Evolutionary conservation across 176 grass and related monocot genomes (phyloP).

Genomic region (Carex scoparia): DNA sequence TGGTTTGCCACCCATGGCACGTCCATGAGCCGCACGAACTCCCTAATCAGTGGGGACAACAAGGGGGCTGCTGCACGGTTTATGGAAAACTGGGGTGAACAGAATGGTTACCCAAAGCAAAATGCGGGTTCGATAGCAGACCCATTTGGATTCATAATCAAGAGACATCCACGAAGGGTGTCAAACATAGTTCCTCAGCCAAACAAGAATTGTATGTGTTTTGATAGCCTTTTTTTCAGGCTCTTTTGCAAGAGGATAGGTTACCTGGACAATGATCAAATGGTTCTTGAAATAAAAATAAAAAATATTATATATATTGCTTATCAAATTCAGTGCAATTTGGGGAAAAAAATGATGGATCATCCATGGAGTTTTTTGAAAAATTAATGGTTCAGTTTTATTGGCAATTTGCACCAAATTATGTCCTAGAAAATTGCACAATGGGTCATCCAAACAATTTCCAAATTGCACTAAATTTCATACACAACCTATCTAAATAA

Average conservation of each 20-base stretch:
- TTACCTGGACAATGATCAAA: not conserved
- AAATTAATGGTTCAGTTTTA: not conserved
- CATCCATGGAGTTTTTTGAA: not conserved
- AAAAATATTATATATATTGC: not conserved
- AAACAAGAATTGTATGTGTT: slow-evolving; percentile 59
- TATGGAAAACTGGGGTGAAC: slow-evolving; percentile 90
- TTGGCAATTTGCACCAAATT: not conserved
- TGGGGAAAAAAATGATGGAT: not conserved
- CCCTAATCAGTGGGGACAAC: slow-evolving; percentile 94
- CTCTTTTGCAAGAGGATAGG: not conserved
- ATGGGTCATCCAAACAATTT: no score
- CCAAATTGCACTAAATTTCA: not conserved
- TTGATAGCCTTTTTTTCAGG: slow-evolving; percentile 20
- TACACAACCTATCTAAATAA: not conserved
- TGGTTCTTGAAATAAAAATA: not conserved
- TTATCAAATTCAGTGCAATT: not conserved
- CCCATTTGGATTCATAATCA: slow-evolving; percentile 27
- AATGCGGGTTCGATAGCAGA: slow-evolving; percentile 7
- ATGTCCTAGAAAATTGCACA: no score
- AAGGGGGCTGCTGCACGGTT: slow-evolving; percentile 94
- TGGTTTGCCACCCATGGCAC: slow-evolving; percentile 99
- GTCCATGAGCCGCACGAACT: slow-evolving; percentile 95
- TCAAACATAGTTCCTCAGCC: slow-evolving; percentile 82
- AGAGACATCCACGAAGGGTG: slow-evolving; percentile 51
- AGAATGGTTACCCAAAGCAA: slow-evolving; percentile 51